phyloP scores from a whole-genome alignment of 192 early-diverging fungal species.

The Entophlyctis luteolus region DNA sequence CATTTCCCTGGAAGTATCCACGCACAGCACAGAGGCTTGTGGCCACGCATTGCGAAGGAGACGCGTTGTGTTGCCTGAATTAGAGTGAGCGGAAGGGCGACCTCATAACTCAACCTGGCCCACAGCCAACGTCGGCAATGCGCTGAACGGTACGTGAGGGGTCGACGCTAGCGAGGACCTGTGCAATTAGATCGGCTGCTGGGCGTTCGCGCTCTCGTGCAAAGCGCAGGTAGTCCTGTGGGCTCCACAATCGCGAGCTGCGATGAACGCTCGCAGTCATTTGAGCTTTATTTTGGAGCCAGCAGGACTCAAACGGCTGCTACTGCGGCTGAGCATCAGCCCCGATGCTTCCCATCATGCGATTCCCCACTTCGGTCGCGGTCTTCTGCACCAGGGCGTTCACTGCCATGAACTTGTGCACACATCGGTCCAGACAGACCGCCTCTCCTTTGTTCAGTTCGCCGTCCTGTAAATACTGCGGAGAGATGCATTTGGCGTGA shows the following conservation, averaged over 20 bases:
- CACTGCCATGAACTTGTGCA: conserved; percentile 68
- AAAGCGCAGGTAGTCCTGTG: conserved; percentile 4
- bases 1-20: conserved; percentile 13
- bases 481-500: conserved; percentile 79
- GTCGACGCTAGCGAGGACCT: background rate
- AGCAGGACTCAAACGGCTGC: too few relatives aligned
- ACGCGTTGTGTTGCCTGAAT: background rate
- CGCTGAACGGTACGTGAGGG: background rate
- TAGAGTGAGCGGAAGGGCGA: too few relatives aligned
- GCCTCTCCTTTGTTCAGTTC: conserved; percentile 88
- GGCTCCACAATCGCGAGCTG: background rate
- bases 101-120: too few relatives aligned
- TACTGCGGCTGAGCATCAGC: background rate
- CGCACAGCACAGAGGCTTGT: background rate
- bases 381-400: conserved; percentile 14
- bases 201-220: background rate
- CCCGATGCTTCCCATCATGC: conserved; percentile 5
- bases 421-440: conserved; percentile 85
- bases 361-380: conserved; percentile 9
- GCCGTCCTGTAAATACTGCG: conserved; percentile 66
- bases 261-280: too few relatives aligned
- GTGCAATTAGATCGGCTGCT: background rate
- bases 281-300: too few relatives aligned
- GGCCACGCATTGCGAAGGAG: conserved; percentile 1
- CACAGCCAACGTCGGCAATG: conserved; percentile 7